A percentile compares a stretch with the other conserved stretches of the same genome.
These are phyloP conservation scores for Aplosporella prunicola DNA, from an alignment of 2,329 filamentous ascomycete genomes.

Conservation along the genomic window DNA sequence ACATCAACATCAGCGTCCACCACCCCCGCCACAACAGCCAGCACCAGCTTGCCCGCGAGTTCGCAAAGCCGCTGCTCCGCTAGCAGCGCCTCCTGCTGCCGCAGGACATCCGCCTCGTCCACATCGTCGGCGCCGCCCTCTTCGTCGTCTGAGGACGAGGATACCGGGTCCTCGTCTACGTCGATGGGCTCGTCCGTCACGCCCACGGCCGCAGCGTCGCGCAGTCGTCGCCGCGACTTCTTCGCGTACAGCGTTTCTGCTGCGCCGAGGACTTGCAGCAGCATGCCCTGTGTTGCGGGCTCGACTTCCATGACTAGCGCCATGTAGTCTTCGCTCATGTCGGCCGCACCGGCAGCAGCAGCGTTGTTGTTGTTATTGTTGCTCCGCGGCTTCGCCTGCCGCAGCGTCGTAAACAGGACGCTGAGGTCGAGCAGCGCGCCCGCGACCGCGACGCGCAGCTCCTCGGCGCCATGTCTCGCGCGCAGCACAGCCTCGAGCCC, in stretches of 20 bases:
- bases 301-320: constrained; percentile 61
- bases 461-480: constrained; percentile 56
- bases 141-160: constrained; percentile 49
- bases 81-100: constrained; percentile 47
- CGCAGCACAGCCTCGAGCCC: constrained; percentile 43
- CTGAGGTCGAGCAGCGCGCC: constrained; percentile 74
- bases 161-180: constrained; percentile 54
- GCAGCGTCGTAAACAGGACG: constrained; percentile 64
- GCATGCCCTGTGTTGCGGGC: constrained; percentile 50
- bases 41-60: constrained; percentile 72
- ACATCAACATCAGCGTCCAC: constrained; percentile 45
- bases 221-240: constrained; percentile 23
- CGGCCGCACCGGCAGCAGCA: constrained; percentile 26
- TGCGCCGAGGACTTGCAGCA: constrained; percentile 68
- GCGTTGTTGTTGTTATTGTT: constrained; percentile 15
- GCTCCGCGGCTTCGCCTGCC: constrained; percentile 12
- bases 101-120: constrained; percentile 46
- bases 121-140: constrained; percentile 22
- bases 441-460: constrained; percentile 65
- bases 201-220: constrained; percentile 29
- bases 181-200: constrained; percentile 63
- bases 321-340: constrained; percentile 46
- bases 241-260: constrained; percentile 57
- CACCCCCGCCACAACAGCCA: constrained; percentile 65
- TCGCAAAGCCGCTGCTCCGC: constrained; percentile 82